Evolutionary conservation across 2,329 filamentous ascomycete genomes (phyloP).

Genomic region (Paecilomyces formosus): DNA sequence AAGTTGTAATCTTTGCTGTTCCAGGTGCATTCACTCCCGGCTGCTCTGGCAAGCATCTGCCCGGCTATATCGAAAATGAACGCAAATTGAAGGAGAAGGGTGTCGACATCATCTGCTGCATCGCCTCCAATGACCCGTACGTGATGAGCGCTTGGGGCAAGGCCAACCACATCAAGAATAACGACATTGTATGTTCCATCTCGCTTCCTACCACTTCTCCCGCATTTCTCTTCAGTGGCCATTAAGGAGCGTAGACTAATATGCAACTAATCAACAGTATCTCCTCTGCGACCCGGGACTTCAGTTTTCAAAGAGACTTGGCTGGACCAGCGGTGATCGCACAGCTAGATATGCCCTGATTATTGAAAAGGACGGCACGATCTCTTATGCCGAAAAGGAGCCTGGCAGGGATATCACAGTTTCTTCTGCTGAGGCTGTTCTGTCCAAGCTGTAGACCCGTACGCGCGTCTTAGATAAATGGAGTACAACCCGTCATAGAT

Average conservation of each 20-base stretch:
- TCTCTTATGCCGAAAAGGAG: background rate
- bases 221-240: background rate
- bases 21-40: conserved; percentile 73
- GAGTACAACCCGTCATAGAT: background rate
- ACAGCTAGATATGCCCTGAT: background rate
- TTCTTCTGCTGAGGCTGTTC: background rate
- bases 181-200: conserved; percentile 50
- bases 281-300: conserved; percentile 67
- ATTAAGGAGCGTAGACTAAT: background rate
- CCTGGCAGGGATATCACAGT: background rate
- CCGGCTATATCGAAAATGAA: conserved; percentile 66
- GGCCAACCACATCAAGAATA: conserved; percentile 67
- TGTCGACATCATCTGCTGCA: conserved; percentile 69
- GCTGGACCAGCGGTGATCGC: conserved; percentile 58
- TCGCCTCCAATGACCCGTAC: conserved; percentile 73
- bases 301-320: conserved; percentile 66
- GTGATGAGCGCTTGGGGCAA: conserved; percentile 88
- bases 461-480: background rate
- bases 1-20: background rate
- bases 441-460: background rate
- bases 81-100: conserved; percentile 66
- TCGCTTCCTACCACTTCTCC: background rate
- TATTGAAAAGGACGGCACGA: background rate
- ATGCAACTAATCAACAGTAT: conserved; percentile 38
- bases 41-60: conserved; percentile 71